A percentile compares a stretch with the other conserved stretches of the same genome.
Evolutionary conservation across 352 stramenopile species (phyloP).

Genomic region (Pythium biforme): DNA sequence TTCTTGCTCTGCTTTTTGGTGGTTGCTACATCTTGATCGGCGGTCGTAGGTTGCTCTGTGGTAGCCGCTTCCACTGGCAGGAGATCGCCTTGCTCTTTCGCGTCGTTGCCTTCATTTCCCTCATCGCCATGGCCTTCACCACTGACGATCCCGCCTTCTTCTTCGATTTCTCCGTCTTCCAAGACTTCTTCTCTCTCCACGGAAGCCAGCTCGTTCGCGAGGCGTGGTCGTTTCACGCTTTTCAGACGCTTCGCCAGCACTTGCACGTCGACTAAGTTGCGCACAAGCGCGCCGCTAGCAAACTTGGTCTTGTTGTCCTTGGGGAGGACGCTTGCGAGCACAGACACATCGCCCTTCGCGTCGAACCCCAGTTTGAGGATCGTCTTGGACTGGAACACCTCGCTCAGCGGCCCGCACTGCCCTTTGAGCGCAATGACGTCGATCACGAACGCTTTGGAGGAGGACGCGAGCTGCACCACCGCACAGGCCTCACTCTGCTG

Average conservation of each 20-base stretch:
- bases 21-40: no score
- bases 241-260: constrained; percentile 29
- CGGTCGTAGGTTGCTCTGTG: background rate
- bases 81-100: background rate
- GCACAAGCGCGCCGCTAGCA: background rate
- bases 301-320: background rate
- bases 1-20: constrained; percentile 1
- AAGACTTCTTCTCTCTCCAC: background rate
- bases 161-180: constrained; percentile 6
- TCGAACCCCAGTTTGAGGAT: constrained; percentile 79
- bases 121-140: background rate
- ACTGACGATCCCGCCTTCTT: background rate
- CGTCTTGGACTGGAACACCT: constrained; percentile 43
- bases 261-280: constrained; percentile 56
- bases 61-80: no score
- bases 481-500: constrained; percentile 40
- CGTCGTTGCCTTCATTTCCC: background rate
- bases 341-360: constrained; percentile 58
- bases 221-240: background rate
- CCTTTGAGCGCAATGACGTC: constrained; percentile 54
- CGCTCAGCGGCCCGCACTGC: constrained; percentile 26
- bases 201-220: background rate
- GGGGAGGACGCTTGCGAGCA: constrained; percentile 49
- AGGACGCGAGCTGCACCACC: constrained; percentile 65
- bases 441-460: constrained; percentile 57